A percentile compares a stretch with the other conserved stretches of the same genome.
These are phyloP conservation scores for Neophaeococcomyces aloes DNA, from an alignment of 2,329 filamentous ascomycete genomes.

Conservation along the genomic window DNA sequence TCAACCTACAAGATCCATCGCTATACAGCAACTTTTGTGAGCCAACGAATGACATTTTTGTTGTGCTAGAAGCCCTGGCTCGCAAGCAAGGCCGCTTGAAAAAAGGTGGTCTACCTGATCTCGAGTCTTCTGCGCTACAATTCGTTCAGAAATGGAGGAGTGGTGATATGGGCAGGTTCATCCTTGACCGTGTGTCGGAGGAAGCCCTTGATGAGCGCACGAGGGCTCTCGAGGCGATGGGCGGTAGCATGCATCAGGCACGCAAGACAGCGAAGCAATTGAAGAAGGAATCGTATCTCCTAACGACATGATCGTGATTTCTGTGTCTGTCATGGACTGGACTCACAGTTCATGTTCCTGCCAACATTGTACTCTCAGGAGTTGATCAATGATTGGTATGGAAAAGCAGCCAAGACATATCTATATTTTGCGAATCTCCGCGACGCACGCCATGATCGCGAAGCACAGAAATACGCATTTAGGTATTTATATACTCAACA, in stretches of 20 bases:
- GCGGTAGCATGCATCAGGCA: conserved; percentile 35
- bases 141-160: conserved; percentile 72
- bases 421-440: too few species aligned
- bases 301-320: not conserved
- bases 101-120: conserved; percentile 60
- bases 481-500: too few species aligned
- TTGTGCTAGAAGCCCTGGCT: conserved; percentile 62
- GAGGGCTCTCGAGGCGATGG: conserved; percentile 24
- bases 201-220: conserved; percentile 44
- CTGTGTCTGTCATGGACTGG: too few species aligned
- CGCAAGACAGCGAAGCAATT: conserved; percentile 29
- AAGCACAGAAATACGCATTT: too few species aligned
- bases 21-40: conserved; percentile 53
- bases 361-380: not conserved
- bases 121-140: conserved; percentile 65
- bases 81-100: conserved; percentile 63
- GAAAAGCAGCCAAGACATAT: too few species aligned
- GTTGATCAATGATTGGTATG: too few species aligned
- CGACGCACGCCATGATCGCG: too few species aligned
- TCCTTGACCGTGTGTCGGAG: conserved; percentile 64
- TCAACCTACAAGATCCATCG: conserved; percentile 57
- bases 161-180: conserved; percentile 64
- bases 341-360: not conserved
- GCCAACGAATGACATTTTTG: conserved; percentile 76
- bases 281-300: conserved; percentile 17